Base-by-base conservation (phyloP, 1,284 basidiomycete species). In the Ceratobasidium sp. region DNA sequence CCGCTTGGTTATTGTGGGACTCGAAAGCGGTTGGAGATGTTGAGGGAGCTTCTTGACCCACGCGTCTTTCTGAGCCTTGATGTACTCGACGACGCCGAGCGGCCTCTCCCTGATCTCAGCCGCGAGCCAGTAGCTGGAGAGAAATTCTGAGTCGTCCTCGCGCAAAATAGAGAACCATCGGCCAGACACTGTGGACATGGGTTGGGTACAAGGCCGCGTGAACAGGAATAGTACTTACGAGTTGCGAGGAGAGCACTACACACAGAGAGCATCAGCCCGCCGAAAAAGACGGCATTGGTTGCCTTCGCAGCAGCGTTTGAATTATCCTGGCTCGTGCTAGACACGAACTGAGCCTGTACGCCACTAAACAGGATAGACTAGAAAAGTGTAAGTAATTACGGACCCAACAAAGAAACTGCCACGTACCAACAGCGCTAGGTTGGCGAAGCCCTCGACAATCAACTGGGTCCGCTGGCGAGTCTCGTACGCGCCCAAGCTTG, bases 131-230 rank as follows among this genome's bases (percentile, higher is more conserved):
- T 67, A 51, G n/a, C 49, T 54, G 11, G 63, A 67, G 11, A 67
- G 63, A 33, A 67, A 67, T 42, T 67, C 63, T 3, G 63, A 67
- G 51, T 67, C 63, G 44, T 67, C 63, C n/a, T 67, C 63, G 23
- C 63, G 63, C 51, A 67, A 36, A 21, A 67, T 67, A 9, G 63
- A 67, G 63, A 67, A 67, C 63, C 63, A 67, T 12, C 63, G 48
- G 14, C 63, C 63, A n/a, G 63, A 67, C 6, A 67, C 63, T 67
- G 14, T 8, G 33, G 3, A 18, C 25, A 30, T 28, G 12, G 11
- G 18, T 23, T 2, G 42, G 21, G 28, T 18, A 12, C n/a, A 11
- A 28, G 25, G 6, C 3, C 23, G n/a, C 8, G 18, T 33, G 36
- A 67, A 23, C 7, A 48, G 12, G 33, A 42, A 30, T 16, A 8